phyloP scores from a whole-genome alignment of 257 asterid genomes.

The Penstemon davidsonii region DNA sequence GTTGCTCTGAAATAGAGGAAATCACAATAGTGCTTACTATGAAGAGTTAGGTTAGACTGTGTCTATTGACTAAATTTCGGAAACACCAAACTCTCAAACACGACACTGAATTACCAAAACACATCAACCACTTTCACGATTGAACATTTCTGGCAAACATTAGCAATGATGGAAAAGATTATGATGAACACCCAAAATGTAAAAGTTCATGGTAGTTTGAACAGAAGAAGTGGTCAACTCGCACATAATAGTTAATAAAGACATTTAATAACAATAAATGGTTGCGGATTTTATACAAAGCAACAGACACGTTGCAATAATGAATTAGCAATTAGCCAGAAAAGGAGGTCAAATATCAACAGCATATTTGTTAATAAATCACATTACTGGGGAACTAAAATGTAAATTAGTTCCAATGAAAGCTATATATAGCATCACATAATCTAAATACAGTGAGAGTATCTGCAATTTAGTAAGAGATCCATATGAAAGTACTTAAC shows the following conservation, averaged over 20 bases:
- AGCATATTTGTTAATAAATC: conserved; percentile 9
- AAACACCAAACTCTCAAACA: neutral
- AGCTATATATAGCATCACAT: neutral
- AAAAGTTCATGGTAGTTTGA: conserved; percentile 9
- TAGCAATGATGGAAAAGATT: neutral
- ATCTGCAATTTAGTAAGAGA: conserved; percentile 18
- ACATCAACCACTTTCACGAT: neutral
- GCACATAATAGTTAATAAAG: no score
- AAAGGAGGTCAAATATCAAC: conserved; percentile 13
- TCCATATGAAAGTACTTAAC: conserved; percentile 15
- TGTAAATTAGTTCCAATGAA: neutral
- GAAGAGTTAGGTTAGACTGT: neutral
- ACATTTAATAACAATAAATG: no score
- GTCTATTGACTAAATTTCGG: neutral
- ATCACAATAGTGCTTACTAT: neutral
- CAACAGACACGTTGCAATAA: neutral
- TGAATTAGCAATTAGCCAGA: conserved; percentile 5
- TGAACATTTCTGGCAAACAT: neutral
- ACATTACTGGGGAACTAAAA: conserved; percentile 7
- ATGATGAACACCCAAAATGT: conserved; percentile 5
- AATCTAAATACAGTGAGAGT: conserved; percentile 5
- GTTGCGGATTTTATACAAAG: no score
- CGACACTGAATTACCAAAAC: neutral
- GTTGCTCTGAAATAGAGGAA: neutral
- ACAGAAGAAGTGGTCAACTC: no score